Conservation (phyloP, 2,329 filamentous ascomycete genomes). For the Drechslerella stenobrocha region DNA sequence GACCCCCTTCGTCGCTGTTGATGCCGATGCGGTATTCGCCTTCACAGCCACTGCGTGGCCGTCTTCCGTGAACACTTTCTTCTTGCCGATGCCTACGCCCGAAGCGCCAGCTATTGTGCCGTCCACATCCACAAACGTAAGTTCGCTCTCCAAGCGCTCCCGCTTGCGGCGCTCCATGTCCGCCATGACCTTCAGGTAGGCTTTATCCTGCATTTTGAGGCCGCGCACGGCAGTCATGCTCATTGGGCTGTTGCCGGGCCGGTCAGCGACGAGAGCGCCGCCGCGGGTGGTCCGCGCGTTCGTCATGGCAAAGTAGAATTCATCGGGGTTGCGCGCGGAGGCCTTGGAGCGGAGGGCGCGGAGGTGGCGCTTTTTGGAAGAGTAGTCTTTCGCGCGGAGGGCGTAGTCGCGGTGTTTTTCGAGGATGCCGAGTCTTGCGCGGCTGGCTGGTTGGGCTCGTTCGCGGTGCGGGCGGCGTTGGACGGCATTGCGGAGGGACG, state of each 20-base stretch:
- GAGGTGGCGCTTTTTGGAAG: constrained; percentile 66
- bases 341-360: constrained; percentile 66
- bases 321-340: constrained; percentile 70
- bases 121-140: constrained; percentile 57
- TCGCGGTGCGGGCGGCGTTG: constrained; percentile 83
- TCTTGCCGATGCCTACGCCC: constrained; percentile 50
- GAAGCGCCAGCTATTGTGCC: constrained; percentile 2
- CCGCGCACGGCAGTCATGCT: constrained; percentile 64
- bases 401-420: constrained; percentile 75
- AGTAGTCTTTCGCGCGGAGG: constrained; percentile 68
- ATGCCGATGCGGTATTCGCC: constrained; percentile 27
- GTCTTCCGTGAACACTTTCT: constrained; percentile 55
- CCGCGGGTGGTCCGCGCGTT: constrained; percentile 63
- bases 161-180: constrained; percentile 66
- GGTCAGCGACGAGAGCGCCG: constrained; percentile 57
- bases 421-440: constrained; percentile 82
- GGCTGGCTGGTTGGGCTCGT: constrained; percentile 81
- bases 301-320: constrained; percentile 73
- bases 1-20: constrained; percentile 2
- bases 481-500: constrained; percentile 67
- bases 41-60: constrained; percentile 40
- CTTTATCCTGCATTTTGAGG: constrained; percentile 71
- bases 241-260: constrained; percentile 59
- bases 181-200: constrained; percentile 66
- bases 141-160: constrained; percentile 61